Percentiles rank a stretch among this genome's conserved stretches.
Conservation (phyloP, 768 basidiomycete genomes). For the Podaxis sp. region DNA sequence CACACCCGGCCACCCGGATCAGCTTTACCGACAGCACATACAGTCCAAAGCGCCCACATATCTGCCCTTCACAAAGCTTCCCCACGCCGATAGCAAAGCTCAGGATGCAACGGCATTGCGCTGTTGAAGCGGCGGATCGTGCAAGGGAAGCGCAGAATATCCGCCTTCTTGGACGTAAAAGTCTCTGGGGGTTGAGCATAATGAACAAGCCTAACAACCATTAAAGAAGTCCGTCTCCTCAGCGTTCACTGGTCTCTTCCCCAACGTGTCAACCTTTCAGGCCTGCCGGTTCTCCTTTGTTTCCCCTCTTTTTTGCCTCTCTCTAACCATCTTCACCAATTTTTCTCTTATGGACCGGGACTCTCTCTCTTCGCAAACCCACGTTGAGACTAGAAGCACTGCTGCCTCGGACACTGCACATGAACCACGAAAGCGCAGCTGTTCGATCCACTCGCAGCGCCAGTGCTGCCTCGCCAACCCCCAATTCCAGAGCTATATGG, state of each 20-base stretch:
- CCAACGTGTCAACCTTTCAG: neutral
- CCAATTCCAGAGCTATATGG: neutral
- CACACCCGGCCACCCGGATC: neutral
- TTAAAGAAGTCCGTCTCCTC: neutral
- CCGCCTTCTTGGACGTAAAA: neutral
- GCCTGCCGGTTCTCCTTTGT: neutral
- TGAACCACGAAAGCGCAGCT: constrained; percentile 6
- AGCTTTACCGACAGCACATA: neutral
- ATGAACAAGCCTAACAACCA: neutral
- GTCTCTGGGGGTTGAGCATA: neutral
- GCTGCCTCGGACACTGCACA: neutral
- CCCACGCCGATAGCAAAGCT: neutral
- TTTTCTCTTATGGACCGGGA: neutral
- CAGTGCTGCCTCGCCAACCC: constrained; percentile 5
- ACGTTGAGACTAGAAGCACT: neutral
- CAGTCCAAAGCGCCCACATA: neutral
- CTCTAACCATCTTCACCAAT: neutral
- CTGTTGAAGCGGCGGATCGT: neutral
- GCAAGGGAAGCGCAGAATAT: neutral
- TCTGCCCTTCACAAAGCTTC: neutral
- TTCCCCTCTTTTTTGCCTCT: neutral
- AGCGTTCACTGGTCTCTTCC: neutral
- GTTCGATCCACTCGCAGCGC: constrained; percentile 11
- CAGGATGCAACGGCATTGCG: neutral
- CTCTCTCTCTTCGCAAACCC: neutral